Conservation (phyloP, 2,329 filamentous ascomycete genomes). For the Aspergillus sp. region DNA sequence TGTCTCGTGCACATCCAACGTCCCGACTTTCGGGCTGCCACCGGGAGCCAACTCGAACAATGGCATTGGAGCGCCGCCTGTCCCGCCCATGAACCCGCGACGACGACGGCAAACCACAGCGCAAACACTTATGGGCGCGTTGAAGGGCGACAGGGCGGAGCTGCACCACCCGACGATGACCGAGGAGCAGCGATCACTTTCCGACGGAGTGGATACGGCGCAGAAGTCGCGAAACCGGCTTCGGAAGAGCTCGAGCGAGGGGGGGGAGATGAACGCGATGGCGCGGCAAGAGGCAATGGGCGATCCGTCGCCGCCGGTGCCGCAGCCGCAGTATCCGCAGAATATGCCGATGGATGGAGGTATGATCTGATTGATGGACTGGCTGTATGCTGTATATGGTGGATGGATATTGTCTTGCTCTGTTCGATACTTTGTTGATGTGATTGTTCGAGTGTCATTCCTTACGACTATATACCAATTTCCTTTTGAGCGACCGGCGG, state of each 20-base stretch:
- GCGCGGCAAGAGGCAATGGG: conserved; percentile 32
- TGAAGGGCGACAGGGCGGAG: conserved; percentile 29
- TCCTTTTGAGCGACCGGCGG: background rate
- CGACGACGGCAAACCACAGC: conserved; percentile 42
- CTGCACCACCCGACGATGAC: conserved; percentile 14
- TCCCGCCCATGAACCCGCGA: conserved; percentile 53
- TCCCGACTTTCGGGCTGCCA: conserved; percentile 50
- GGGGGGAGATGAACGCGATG: conserved; percentile 38
- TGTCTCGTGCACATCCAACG: conserved; percentile 45
- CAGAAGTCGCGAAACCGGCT: conserved; percentile 30
- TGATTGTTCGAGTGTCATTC: background rate
- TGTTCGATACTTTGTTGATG: background rate
- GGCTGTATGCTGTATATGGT: too few species aligned
- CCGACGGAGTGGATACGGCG: conserved; percentile 33
- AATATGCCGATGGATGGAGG: conserved; percentile 23
- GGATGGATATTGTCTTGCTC: background rate
- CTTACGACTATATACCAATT: background rate
- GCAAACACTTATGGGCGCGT: conserved; percentile 31
- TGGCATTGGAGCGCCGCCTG: conserved; percentile 43
- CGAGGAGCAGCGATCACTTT: conserved; percentile 35
- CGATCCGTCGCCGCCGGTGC: conserved; percentile 18
- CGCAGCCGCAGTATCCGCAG: conserved; percentile 25
- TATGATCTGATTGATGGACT: conserved; percentile 30
- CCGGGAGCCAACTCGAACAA: conserved; percentile 47
- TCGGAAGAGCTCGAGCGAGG: conserved; percentile 43